Evolutionary conservation across 2,329 filamentous ascomycete genomes (phyloP).

Genomic region (Pestalotiopsis sp.): DNA sequence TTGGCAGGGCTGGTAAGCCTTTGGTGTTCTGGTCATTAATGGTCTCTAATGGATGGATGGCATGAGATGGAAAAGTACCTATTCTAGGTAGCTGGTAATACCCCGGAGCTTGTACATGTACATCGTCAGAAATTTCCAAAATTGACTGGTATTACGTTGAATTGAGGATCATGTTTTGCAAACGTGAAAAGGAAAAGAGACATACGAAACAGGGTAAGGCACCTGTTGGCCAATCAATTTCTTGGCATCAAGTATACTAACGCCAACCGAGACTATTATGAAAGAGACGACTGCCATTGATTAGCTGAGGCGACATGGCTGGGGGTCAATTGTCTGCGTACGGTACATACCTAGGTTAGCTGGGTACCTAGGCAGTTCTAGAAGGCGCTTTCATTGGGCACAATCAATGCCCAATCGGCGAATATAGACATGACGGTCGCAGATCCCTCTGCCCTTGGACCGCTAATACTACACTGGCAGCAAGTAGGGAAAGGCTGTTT

Average conservation of each 20-base stretch:
- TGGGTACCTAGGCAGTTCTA: not conserved
- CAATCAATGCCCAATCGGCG: slow-evolving; percentile 11
- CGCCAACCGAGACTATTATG: no score
- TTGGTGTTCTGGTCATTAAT: slow-evolving; percentile 12
- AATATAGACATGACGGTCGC: not conserved
- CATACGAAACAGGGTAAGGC: no score
- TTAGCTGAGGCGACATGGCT: not conserved
- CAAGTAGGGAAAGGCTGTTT: no score
- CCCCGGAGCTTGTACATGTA: not conserved
- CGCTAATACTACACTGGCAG: no score
- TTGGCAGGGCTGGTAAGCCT: not conserved
- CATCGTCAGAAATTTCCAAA: not conserved
- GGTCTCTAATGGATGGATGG: not conserved
- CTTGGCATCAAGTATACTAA: no score
- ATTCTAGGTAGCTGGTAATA: slow-evolving; percentile 10
- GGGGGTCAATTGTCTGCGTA: not conserved
- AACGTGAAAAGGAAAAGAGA: no score
- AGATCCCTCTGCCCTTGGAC: not conserved
- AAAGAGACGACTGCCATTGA: not conserved
- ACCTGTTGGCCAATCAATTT: no score
- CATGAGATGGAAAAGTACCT: slow-evolving; percentile 1
- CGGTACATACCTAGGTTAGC: not conserved
- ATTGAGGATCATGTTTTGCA: not conserved
- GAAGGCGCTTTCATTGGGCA: slow-evolving; percentile 15
- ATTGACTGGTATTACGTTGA: not conserved